Evolutionary conservation across 768 basidiomycete genomes (phyloP), one percentile per base, ranked within the genome.

Genomic region (Trametes cinnabarina): DNA sequence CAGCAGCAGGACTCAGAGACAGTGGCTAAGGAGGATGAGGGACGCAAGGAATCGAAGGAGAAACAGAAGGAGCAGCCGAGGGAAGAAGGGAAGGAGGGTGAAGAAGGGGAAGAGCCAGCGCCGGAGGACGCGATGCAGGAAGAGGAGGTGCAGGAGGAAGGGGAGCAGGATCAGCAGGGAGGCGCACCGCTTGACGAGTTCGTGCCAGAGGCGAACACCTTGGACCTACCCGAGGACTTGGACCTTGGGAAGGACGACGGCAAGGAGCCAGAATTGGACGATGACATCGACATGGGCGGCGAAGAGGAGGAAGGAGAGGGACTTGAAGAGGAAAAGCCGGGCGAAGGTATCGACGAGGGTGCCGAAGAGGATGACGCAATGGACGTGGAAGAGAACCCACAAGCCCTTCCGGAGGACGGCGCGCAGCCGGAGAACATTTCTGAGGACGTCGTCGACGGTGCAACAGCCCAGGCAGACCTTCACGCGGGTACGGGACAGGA

Each of bases 181-280:
- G 90, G 86, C 12, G 82, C 83, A 8, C 84, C 88, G 11, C 79
- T 94, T 73, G 87, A 95, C 55, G 83, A 93, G 19, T 78, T 85
- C 58, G 72, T 93, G 43, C 86, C 81, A 22, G 91, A 97, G 59
- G 87, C 87, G 3, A 80, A 96, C 50, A 86, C 85, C 4, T 80
- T 98, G 42, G 90, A 98, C 66, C 79, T 98, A 10, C 96, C 96
- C 0, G 95, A 98, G 32, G 86, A 93, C 61, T 77, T 96, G 73
- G 76, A 92, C 51, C 70, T 95, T 12, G 68, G 60, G n/a, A 60
- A 62, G 39, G 59, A 53, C 11, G 56, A 57, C 7, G 47, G 40
- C 32, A 61, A 51, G 22, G 58, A 55, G 32, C 40, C 47, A 4
- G 47, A 40, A 4, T 8, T 59, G 22, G 60, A 59, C 47, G 65